These are phyloP conservation scores for Diaporthe vaccinii DNA, from an alignment of 2,329 filamentous ascomycete species.

Conservation along the genomic window DNA sequence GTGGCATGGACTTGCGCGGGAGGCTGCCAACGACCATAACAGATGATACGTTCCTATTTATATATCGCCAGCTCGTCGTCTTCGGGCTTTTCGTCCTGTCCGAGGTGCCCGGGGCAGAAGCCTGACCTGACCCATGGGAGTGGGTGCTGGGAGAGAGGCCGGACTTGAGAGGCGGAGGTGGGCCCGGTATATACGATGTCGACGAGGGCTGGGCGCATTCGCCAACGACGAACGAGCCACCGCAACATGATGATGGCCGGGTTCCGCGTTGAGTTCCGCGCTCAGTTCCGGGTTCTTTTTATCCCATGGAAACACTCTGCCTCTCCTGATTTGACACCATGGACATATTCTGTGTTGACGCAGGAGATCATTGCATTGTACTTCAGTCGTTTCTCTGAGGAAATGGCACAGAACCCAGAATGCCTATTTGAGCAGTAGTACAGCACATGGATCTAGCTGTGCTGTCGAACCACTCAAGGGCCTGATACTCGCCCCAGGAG, in stretches of 20 bases:
- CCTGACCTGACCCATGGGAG: background rate
- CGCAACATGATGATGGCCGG: no score
- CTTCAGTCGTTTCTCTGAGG: no score
- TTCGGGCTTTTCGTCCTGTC: background rate
- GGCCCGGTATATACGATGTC: background rate
- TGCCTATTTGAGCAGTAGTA: background rate
- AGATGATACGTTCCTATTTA: background rate
- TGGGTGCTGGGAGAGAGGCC: background rate
- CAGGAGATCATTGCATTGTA: no score
- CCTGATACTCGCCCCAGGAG: background rate
- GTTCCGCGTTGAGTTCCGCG: slow-evolving; percentile 10
- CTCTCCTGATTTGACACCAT: no score
- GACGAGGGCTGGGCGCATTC: background rate
- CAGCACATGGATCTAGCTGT: background rate
- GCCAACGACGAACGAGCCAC: background rate
- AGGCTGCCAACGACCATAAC: background rate
- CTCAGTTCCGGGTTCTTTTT: background rate
- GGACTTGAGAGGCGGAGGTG: background rate
- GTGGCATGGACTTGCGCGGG: background rate
- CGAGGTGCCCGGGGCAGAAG: background rate
- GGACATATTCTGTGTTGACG: background rate
- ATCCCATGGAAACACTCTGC: background rate
- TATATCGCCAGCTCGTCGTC: background rate
- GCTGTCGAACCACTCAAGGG: background rate
- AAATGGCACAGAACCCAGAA: no score